phyloP scores from a whole-genome alignment of 2,329 filamentous ascomycete species.

The Verticillium nubilum region DNA sequence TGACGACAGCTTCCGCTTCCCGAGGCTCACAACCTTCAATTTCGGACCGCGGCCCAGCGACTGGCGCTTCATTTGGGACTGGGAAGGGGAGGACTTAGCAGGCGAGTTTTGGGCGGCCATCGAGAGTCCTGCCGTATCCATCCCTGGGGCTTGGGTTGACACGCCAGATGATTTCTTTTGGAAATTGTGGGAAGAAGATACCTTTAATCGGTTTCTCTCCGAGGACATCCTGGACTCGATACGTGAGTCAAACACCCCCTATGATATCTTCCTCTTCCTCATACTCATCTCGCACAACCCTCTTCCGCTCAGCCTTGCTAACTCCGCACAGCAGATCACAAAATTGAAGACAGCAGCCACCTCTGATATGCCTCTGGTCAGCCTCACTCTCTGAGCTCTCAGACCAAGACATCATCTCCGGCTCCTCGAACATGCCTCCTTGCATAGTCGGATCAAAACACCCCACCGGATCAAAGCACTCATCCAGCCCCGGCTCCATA shows the following conservation, averaged over 20 bases:
- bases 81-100: not conserved
- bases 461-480: not conserved
- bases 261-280: not conserved
- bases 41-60: not conserved
- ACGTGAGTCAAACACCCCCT: not conserved
- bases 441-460: not conserved
- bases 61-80: conserved; percentile 2
- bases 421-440: not conserved
- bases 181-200: not conserved
- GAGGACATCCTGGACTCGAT: not conserved
- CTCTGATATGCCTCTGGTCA: not conserved
- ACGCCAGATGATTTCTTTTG: too few relatives aligned
- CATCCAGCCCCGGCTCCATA: not conserved
- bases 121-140: not conserved
- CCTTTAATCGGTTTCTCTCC: not conserved
- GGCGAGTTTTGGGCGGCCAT: conserved; percentile 4
- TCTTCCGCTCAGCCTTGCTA: not conserved
- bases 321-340: not conserved
- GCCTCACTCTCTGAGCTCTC: not conserved
- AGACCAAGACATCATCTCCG: not conserved
- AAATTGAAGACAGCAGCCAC: conserved; percentile 3
- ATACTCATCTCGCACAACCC: not conserved
- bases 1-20: not conserved
- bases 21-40: not conserved
- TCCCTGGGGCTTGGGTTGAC: conserved; percentile 3